A percentile compares a stretch with the other conserved stretches of the same genome.
Conservation (phyloP, 1,284 basidiomycete species). For the Irpex rosettiformis region DNA sequence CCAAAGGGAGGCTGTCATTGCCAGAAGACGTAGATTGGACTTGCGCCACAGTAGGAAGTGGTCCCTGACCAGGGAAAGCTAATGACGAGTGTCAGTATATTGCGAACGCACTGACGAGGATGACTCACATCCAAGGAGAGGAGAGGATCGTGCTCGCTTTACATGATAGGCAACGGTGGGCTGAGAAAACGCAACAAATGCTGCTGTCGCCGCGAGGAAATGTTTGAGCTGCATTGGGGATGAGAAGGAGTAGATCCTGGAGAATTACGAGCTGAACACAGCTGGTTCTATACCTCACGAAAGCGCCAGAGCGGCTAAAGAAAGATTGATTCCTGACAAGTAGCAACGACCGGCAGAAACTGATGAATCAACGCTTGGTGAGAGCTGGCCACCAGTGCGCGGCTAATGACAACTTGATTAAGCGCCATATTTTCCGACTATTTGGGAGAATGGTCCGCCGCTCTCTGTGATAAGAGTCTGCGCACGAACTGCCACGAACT, state of each 20-base stretch:
- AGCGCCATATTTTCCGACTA: not conserved
- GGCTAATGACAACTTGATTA: no score
- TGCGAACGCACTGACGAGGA: not conserved
- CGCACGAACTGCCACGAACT: not conserved
- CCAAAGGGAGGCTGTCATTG: conserved; percentile 3
- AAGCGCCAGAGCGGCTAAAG: not conserved
- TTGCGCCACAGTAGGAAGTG: conserved; percentile 3
- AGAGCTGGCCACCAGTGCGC: no score
- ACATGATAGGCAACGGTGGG: not conserved
- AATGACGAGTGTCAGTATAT: not conserved
- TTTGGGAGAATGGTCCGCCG: not conserved
- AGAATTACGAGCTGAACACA: not conserved
- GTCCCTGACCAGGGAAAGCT: conserved; percentile 8
- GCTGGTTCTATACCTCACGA: not conserved
- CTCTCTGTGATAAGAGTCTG: not conserved
- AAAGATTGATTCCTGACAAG: no score
- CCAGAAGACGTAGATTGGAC: not conserved
- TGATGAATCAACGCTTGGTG: no score
- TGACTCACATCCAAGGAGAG: not conserved
- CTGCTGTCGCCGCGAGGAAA: not conserved
- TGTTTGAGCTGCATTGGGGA: not conserved
- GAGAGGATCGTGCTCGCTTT: not conserved
- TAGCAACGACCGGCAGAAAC: no score
- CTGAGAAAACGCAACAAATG: not conserved
- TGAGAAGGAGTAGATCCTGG: not conserved